These are phyloP conservation scores for Cystoderma amianthinum DNA, from an alignment of 768 basidiomycete species.

Conservation along the genomic window DNA sequence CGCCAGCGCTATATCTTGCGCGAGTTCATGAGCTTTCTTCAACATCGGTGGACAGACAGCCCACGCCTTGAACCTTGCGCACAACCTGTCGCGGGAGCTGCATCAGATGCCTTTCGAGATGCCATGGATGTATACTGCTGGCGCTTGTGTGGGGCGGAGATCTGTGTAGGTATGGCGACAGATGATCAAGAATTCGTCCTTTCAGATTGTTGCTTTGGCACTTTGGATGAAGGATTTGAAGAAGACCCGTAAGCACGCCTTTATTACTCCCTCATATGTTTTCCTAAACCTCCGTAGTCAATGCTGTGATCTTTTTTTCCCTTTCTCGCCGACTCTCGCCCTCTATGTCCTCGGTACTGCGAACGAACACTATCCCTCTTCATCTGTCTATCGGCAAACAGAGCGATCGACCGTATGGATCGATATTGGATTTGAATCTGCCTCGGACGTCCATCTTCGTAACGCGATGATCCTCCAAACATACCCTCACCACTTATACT, in stretches of 20 bases:
- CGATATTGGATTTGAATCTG: constrained; percentile 42
- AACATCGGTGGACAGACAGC: constrained; percentile 12
- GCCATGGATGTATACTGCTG: constrained; percentile 40
- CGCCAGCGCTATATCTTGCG: constrained; percentile 23
- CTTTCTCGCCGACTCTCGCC: constrained; percentile 45
- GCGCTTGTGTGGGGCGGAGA: constrained; percentile 39
- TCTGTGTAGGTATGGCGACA: constrained; percentile 46
- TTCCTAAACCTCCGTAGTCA: constrained; percentile 19
- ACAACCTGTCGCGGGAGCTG: constrained; percentile 4
- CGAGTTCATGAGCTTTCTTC: constrained; percentile 23
- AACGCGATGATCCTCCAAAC: constrained; percentile 53
- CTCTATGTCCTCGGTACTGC: constrained; percentile 42
- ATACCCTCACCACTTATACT: constrained; percentile 42
- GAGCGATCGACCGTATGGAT: constrained; percentile 23
- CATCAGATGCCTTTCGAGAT: constrained; percentile 18
- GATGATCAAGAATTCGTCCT: constrained; percentile 54
- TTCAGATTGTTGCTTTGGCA: constrained; percentile 46
- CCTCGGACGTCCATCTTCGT: constrained; percentile 51
- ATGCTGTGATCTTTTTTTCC: constrained; percentile 46
- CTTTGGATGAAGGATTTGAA: constrained; percentile 41
- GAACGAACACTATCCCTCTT: constrained; percentile 8
- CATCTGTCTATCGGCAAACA: constrained; percentile 8
- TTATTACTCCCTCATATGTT: not conserved
- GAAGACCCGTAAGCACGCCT: constrained; percentile 30
- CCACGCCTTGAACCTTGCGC: constrained; percentile 3